These are phyloP conservation scores for Polychaeton citri DNA, from an alignment of 2,329 filamentous ascomycete genomes.

Conservation along the genomic window DNA sequence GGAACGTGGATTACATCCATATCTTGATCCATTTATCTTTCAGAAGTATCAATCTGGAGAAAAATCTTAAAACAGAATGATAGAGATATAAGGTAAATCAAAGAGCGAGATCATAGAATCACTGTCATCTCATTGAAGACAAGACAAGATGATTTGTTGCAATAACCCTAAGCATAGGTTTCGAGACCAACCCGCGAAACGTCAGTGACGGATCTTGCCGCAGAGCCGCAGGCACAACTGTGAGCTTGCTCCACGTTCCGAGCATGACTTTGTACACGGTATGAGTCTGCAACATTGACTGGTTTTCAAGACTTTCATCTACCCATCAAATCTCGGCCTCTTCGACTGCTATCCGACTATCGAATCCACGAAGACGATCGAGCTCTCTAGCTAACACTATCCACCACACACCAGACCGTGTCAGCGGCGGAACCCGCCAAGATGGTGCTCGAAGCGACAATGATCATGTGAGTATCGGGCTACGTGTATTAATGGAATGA, in stretches of 20 bases:
- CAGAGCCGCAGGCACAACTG: constrained; percentile 1
- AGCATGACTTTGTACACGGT: not conserved
- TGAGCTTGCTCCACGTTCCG: not conserved
- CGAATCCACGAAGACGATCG: not conserved
- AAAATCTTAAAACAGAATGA: no score
- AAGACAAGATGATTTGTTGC: no score
- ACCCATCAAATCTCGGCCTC: not conserved
- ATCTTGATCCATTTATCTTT: no score
- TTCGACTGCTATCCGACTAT: not conserved
- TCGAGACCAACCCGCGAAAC: no score
- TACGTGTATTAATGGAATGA: constrained; percentile 2
- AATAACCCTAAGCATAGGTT: no score
- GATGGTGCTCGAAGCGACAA: constrained; percentile 98
- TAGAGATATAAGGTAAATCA: no score
- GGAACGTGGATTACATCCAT: no score
- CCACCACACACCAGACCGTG: not conserved
- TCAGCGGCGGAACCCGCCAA: constrained; percentile 34
- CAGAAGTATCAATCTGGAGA: no score
- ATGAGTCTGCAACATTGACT: not conserved
- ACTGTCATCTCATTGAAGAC: no score
- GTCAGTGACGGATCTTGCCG: not conserved
- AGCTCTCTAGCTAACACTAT: not conserved
- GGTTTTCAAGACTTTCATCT: no score
- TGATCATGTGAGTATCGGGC: constrained; percentile 56
- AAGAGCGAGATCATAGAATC: no score